phyloP scores from a whole-genome alignment of 2,329 filamentous ascomycete species.

The Neonectria punicea region DNA sequence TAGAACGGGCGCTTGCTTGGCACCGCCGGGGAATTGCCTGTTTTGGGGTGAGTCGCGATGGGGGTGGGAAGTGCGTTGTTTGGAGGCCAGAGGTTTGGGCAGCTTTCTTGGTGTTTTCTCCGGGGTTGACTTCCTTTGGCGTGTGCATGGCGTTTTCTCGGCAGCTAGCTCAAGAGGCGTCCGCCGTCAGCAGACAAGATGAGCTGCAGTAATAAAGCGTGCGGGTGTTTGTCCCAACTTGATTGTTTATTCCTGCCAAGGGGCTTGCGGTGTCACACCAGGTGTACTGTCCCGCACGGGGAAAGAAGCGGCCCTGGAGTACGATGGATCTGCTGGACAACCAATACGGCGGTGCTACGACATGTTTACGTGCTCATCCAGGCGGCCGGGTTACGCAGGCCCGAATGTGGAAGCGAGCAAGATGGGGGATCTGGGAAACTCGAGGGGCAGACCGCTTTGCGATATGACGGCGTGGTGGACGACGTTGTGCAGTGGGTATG shows the following conservation, averaged over 20 bases:
- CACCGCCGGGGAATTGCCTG: constrained; percentile 37
- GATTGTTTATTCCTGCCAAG: not conserved
- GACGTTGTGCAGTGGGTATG: not conserved
- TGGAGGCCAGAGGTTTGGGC: not conserved
- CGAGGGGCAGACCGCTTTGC: constrained; percentile 2
- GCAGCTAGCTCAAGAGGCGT: constrained; percentile 9
- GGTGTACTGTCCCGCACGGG: not conserved
- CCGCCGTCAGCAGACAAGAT: not conserved
- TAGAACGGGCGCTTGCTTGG: constrained; percentile 30
- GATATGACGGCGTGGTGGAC: not conserved
- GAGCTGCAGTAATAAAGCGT: not conserved
- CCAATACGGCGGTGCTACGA: constrained; percentile 18
- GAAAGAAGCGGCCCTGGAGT: not conserved
- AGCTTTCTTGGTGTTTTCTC: not conserved
- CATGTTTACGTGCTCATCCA: constrained; percentile 12
- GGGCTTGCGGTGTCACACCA: not conserved
- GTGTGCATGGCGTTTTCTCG: constrained; percentile 5
- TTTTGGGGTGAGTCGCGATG: constrained; percentile 39
- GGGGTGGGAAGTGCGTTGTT: constrained; percentile 18
- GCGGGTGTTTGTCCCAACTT: constrained; percentile 4
- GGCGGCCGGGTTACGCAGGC: constrained; percentile 27
- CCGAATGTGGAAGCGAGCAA: constrained; percentile 12
- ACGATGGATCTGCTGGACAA: not conserved
- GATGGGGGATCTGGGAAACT: constrained; percentile 5
- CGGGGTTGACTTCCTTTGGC: too few species aligned